Conservation (phyloP, 306 rosid species). For the Parietaria judaica region DNA sequence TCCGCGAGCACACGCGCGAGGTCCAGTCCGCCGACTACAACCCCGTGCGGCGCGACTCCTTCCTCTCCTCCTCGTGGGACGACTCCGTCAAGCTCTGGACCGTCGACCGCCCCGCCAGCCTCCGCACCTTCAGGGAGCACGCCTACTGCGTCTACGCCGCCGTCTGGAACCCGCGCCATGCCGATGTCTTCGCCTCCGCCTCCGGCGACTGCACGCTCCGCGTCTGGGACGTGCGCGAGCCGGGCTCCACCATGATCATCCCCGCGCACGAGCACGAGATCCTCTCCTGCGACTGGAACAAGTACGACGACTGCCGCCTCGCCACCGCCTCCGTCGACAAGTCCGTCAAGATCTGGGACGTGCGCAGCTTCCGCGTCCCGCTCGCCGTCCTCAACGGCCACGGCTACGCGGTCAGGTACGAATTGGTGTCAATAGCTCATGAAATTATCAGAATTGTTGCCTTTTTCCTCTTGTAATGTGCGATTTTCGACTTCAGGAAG, state of each 20-base stretch:
- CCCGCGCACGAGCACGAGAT: conserved; percentile 74
- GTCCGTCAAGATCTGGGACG: conserved; percentile 81
- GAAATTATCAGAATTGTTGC: too few relatives aligned
- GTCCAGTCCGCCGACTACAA: conserved; percentile 78
- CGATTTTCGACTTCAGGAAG: conserved; percentile 24
- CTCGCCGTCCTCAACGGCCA: conserved; percentile 71
- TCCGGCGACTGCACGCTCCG: conserved; percentile 88
- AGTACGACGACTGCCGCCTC: conserved; percentile 74
- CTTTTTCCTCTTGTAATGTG: too few relatives aligned
- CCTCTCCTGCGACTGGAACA: conserved; percentile 76
- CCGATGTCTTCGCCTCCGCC: conserved; percentile 87
- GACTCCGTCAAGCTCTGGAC: conserved; percentile 89
- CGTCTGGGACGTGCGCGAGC: conserved; percentile 89
- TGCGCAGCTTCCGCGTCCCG: conserved; percentile 50
- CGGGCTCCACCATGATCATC: conserved; percentile 68
- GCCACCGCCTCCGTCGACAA: conserved; percentile 84
- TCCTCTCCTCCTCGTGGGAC: conserved; percentile 87
- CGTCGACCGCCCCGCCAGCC: conserved; percentile 64
- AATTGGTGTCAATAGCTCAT: too few relatives aligned
- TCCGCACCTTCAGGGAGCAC: conserved; percentile 84
- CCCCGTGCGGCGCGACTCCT: conserved; percentile 89
- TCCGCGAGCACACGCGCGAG: conserved; percentile 86
- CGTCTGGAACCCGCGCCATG: conserved; percentile 91
- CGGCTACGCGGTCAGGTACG: conserved; percentile 44
- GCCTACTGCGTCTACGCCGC: conserved; percentile 85